Evolutionary conservation across 2,329 filamentous ascomycete species (phyloP).

Genomic region (Elsinoe fawcettii): DNA sequence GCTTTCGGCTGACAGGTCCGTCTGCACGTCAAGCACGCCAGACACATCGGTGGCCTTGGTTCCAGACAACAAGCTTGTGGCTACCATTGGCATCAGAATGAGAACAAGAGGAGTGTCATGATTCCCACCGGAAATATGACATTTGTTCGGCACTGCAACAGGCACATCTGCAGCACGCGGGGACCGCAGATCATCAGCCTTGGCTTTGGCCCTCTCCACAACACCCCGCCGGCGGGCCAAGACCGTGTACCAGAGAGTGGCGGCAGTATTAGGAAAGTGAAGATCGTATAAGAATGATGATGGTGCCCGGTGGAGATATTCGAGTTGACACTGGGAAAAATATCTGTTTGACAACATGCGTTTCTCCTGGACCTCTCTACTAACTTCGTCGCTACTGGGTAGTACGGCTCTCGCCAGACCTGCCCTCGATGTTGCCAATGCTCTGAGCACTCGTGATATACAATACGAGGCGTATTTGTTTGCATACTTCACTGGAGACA

Average conservation of each 20-base stretch:
- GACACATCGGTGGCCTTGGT: no score
- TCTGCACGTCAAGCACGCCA: no score
- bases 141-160: neutral
- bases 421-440: neutral
- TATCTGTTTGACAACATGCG: neutral
- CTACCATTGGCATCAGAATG: no score
- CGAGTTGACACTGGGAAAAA: neutral
- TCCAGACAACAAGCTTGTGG: no score
- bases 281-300: neutral
- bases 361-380: neutral
- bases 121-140: neutral
- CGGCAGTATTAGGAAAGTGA: neutral
- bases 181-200: neutral
- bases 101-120: neutral
- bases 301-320: neutral
- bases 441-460: neutral
- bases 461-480: constrained; percentile 40
- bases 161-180: neutral
- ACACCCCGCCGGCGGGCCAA: neutral
- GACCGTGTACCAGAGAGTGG: neutral
- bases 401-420: neutral
- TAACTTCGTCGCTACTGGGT: neutral
- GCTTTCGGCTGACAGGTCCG: no score
- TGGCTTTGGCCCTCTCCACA: neutral
- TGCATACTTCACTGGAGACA: constrained; percentile 45